Conservation (phyloP, 2,329 filamentous ascomycete species). For the Tolypocladium nubicola region DNA sequence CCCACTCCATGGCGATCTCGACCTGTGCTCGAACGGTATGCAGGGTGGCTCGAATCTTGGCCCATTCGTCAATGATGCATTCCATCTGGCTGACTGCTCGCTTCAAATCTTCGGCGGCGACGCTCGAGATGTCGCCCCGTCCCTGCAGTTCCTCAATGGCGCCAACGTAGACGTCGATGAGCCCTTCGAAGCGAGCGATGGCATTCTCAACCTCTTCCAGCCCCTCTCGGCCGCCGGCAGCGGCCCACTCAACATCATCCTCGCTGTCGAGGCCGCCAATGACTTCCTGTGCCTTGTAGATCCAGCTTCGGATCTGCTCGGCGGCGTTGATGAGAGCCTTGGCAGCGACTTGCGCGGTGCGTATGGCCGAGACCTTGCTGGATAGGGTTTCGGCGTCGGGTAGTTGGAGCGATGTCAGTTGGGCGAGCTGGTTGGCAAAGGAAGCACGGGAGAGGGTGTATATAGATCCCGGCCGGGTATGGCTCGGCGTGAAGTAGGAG, state of each 20-base stretch:
- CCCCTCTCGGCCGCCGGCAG: slow-evolving; percentile 72
- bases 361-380: slow-evolving; percentile 72
- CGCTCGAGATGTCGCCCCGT: slow-evolving; percentile 61
- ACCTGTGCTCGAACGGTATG: slow-evolving; percentile 80
- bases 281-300: slow-evolving; percentile 82
- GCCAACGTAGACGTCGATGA: slow-evolving; percentile 85
- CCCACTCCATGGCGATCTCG: slow-evolving; percentile 97
- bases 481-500: slow-evolving; percentile 57
- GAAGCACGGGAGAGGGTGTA: slow-evolving; percentile 89
- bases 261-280: slow-evolving; percentile 84
- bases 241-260: slow-evolving; percentile 97
- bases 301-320: slow-evolving; percentile 90
- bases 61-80: slow-evolving; percentile 73
- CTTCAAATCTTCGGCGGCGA: slow-evolving; percentile 62
- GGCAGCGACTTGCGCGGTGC: slow-evolving; percentile 74
- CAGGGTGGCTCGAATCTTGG: slow-evolving; percentile 65
- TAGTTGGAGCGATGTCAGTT: slow-evolving; percentile 81
- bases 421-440: slow-evolving; percentile 85
- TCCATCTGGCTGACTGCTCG: slow-evolving; percentile 84
- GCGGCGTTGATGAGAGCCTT: slow-evolving; percentile 77
- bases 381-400: slow-evolving; percentile 79
- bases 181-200: slow-evolving; percentile 72
- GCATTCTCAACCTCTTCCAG: slow-evolving; percentile 63
- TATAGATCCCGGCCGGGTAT: slow-evolving; percentile 70
- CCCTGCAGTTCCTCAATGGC: slow-evolving; percentile 88